Conservation (phyloP, 2,329 filamentous ascomycete genomes). For the Pseudodiploospora longispora region DNA sequence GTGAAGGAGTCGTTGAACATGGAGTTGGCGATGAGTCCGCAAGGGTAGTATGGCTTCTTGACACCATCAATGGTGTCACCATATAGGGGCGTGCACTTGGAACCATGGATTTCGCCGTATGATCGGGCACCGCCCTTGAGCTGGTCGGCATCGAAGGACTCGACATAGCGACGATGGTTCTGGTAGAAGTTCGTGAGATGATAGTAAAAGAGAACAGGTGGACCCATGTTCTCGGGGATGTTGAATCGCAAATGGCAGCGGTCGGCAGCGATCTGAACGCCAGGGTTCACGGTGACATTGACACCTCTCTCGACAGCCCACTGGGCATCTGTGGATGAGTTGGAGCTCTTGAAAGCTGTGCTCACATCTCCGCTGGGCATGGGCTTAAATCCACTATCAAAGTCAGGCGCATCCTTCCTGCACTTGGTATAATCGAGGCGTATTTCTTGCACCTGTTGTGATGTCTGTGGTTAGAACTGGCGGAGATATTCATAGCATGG, state of each 20-base stretch:
- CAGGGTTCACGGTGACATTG: conserved; percentile 32
- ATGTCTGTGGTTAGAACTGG: conserved; percentile 8
- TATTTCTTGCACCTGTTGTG: conserved; percentile 73
- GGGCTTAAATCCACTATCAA: conserved; percentile 26
- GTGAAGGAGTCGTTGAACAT: conserved; percentile 90
- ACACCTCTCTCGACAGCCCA: conserved; percentile 35
- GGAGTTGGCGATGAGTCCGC: conserved; percentile 92
- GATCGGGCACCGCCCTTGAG: conserved; percentile 61
- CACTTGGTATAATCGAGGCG: conserved; percentile 86
- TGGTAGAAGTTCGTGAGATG: conserved; percentile 97
- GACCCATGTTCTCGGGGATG: conserved; percentile 68
- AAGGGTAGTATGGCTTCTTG: conserved; percentile 80
- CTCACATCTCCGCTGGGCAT: conserved; percentile 53
- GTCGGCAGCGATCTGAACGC: conserved; percentile 28
- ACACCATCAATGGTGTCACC: conserved; percentile 32
- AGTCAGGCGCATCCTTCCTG: conserved; percentile 42
- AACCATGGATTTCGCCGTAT: conserved; percentile 51
- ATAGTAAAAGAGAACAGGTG: conserved; percentile 90
- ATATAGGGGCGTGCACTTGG: conserved; percentile 69
- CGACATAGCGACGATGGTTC: conserved; percentile 93
- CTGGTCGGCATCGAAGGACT: conserved; percentile 77
- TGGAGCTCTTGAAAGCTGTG: conserved; percentile 62
- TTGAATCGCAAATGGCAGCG: conserved; percentile 71
- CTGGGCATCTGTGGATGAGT: conserved; percentile 27
- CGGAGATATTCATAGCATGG: background rate